Evolutionary conservation across 148 eudicot species (phyloP), one percentile per base, ranked within the genome.

Genomic region (Cornus suecica): DNA sequence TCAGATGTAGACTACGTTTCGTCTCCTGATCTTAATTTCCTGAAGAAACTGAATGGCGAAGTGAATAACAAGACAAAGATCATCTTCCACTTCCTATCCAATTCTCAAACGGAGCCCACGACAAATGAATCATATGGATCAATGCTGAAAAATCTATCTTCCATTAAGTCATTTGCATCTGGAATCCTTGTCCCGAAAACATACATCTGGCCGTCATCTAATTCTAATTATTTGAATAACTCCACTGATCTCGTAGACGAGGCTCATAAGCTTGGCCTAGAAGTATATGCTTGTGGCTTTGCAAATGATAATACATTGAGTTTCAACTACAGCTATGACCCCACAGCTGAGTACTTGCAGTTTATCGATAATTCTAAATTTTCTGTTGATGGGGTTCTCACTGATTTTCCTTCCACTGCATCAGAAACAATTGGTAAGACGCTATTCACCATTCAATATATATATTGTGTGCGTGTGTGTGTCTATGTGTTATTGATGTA

Each of bases 321-420:
- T 83, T 95, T 81, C 76, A 95, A 95, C 74, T 95, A 93, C 60
- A 95, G 98, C 83, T 93, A 89, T 71, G 99, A 95, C 78, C 97
- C 99, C 10, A 56, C 84, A 1, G 73, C 80, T 16, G 99, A 95
- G 90, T 91, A 91, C 70, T 56, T 88, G 81, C 93, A 93, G 71
- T 93, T 87, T 32, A 68, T 88, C 16, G 97, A 92, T 74, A 93
- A 93, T 73, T 73, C 85, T 51, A 82, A 82, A 30, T 93, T 95
- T 78, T 80, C 97, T 41, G 90, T 95, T 41, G 99, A 93, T 78
- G 99, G 99, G 34, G 78, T 95, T 62, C 80, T 95, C 32, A 87
- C 99, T 0, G 97, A 95, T 79, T 95, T 90, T 77, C 88, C 98
- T 79, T 60, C 87, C 72, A 90, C 99, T 77, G 99, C 97, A 48